Evolutionary conservation across 1,284 basidiomycete species (phyloP).

Genomic region (Amylostereum areolatum): DNA sequence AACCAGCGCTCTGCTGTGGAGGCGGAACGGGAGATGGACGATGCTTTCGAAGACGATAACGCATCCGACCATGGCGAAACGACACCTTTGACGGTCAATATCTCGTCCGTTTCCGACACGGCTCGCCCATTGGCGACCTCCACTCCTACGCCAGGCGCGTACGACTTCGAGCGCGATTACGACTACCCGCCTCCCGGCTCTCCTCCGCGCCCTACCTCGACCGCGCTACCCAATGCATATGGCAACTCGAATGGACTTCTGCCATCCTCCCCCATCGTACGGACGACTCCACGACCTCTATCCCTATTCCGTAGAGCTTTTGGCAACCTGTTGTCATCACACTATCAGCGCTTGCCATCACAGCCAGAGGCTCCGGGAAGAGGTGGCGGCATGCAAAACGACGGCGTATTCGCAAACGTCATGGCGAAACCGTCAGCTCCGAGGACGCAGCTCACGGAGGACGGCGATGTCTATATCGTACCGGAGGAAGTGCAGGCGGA

Average conservation of each 20-base stretch:
- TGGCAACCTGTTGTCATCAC: slow-evolving; percentile 69
- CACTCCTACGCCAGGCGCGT: slow-evolving; percentile 33
- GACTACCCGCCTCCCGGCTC: slow-evolving; percentile 75
- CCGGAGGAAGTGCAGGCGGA: slow-evolving; percentile 82
- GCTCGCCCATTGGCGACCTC: slow-evolving; percentile 7
- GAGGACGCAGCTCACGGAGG: slow-evolving; percentile 39
- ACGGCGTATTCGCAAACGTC: slow-evolving; percentile 96
- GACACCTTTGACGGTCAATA: slow-evolving; percentile 28
- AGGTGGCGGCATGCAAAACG: slow-evolving; percentile 84
- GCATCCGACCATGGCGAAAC: slow-evolving; percentile 25
- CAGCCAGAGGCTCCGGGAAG: slow-evolving; percentile 23
- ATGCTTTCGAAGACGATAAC: slow-evolving; percentile 56
- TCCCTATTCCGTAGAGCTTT: slow-evolving; percentile 58
- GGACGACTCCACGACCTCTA: slow-evolving; percentile 29
- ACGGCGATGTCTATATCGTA: slow-evolving; percentile 60
- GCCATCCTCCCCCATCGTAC: slow-evolving; percentile 44
- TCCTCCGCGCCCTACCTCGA: slow-evolving; percentile 58
- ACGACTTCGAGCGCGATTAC: slow-evolving; percentile 83
- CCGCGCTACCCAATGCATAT: slow-evolving; percentile 60
- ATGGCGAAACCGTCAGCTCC: slow-evolving; percentile 76
- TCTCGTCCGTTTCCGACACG: background rate
- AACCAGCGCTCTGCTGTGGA: slow-evolving; percentile 40
- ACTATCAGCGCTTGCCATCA: slow-evolving; percentile 59
- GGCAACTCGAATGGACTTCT: slow-evolving; percentile 80
- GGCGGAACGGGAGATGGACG: slow-evolving; percentile 58